phyloP scores from a whole-genome alignment of 1,284 basidiomycete species.

The Naganishia albida region DNA sequence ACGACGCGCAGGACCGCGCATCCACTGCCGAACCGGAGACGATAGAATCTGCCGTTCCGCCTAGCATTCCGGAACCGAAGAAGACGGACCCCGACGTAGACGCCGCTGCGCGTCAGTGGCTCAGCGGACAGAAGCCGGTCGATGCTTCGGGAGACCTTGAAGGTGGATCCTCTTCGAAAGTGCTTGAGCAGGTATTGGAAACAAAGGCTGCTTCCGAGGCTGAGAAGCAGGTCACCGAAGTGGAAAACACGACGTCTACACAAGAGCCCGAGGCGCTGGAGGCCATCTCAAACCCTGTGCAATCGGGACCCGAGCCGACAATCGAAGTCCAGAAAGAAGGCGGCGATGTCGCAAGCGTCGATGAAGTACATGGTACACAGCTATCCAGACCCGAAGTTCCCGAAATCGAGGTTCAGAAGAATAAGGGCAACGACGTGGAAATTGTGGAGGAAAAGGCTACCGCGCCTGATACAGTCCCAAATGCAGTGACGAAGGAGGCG shows the following conservation, averaged over 20 bases:
- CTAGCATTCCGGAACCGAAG: slow-evolving; percentile 9
- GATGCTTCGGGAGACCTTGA: slow-evolving; percentile 5
- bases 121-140: slow-evolving; percentile 20
- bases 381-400: neutral
- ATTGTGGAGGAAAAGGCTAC: neutral
- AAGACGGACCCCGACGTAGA: slow-evolving; percentile 20
- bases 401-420: slow-evolving; percentile 8
- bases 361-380: neutral
- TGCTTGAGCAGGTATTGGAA: slow-evolving; percentile 19
- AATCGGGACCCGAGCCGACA: neutral
- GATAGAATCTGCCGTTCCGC: neutral
- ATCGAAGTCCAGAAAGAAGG: slow-evolving; percentile 14
- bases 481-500: neutral
- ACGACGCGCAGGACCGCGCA: slow-evolving; percentile 4
- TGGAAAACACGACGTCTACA: neutral
- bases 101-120: slow-evolving; percentile 22
- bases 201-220: slow-evolving; percentile 24
- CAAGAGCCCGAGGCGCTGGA: neutral
- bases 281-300: neutral
- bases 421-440: no score
- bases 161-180: slow-evolving; percentile 1
- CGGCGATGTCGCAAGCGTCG: neutral
- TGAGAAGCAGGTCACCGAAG: slow-evolving; percentile 12
- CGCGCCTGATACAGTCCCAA: neutral
- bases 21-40: neutral